Evolutionary conservation across 257 asterid species (phyloP), one percentile per base, ranked within the genome.

Genomic region (Solanum medicagineum): DNA sequence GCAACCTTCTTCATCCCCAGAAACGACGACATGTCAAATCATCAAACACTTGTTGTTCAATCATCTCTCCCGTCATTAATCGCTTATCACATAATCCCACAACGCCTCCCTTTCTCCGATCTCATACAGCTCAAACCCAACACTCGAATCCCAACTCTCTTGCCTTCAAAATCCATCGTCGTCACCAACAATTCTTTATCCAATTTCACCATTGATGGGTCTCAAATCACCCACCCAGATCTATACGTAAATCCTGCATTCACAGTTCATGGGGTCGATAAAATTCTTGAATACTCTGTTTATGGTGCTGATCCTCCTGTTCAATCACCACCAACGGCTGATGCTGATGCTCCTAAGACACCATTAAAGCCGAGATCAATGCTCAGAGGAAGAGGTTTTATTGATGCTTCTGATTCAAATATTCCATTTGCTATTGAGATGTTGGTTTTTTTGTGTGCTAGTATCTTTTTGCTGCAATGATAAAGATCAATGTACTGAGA

Each of bases 1-100:
- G 95, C 95, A 80, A 94, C 98, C 16, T 75, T 94, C 86, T 92
- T 94, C 89, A 85, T 94, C 89, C 98, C 98, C n/a, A 81, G 87
- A 81, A 85, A 92, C 87, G 87, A 81, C 63, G 95, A 93, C 87
- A 51, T 92, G 77, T 87, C 92, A 75, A 81, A 57, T 84, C 79
- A 86, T 85, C 77, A 91, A 13, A 71, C 65, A 20, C 81, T 45
- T 51, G 80, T 63, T 47, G 32, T n/a, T 11, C 42, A 36, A 36
- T 59, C 57, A 12, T 85, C 55, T 84, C 22, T 91, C 86, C 90
- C 94, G 0, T 90, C 86, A 2, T 89, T 94, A 32, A 86, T 94
- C 4, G 91, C 93, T 1, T 94, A 94, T 22, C 98, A 93, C 91
- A 88, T 93, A 14, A 85, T 92, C 89, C 96, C 98, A 0, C 97